phyloP scores from a whole-genome alignment of 352 stramenopile species.

The Pythium pectinolyticum region DNA sequence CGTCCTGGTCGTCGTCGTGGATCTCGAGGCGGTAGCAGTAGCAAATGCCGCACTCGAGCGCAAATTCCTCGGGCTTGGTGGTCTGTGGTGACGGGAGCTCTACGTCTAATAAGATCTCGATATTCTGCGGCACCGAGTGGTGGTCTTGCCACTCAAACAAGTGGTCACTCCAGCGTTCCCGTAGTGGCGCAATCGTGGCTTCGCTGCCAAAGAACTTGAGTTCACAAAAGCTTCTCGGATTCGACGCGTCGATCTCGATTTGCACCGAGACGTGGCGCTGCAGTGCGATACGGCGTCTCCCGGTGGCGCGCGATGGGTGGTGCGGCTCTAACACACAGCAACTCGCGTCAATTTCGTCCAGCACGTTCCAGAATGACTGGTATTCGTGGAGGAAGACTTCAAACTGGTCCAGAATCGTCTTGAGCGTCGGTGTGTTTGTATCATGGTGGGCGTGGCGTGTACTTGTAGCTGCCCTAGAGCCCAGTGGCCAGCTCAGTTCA shows the following conservation, averaged over 20 bases:
- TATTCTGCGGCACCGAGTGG: slow-evolving; percentile 56
- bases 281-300: slow-evolving; percentile 60
- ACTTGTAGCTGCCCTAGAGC: background rate
- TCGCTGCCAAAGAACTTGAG: slow-evolving; percentile 81
- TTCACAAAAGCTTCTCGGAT: slow-evolving; percentile 50
- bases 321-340: slow-evolving; percentile 81
- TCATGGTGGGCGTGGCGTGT: too few relatives aligned
- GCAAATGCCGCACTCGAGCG: slow-evolving; percentile 88
- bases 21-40: slow-evolving; percentile 79
- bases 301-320: slow-evolving; percentile 60
- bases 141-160: slow-evolving; percentile 63
- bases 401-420: slow-evolving; percentile 46
- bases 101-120: slow-evolving; percentile 60
- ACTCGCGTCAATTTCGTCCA: slow-evolving; percentile 71
- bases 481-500: slow-evolving; percentile 35
- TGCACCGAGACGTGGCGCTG: slow-evolving; percentile 72
- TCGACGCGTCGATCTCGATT: slow-evolving; percentile 54
- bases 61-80: slow-evolving; percentile 62
- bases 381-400: slow-evolving; percentile 54
- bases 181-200: slow-evolving; percentile 42
- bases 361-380: slow-evolving; percentile 76
- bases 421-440: slow-evolving; percentile 15
- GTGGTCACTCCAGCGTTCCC: slow-evolving; percentile 58
- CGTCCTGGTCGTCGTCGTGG: slow-evolving; percentile 19
- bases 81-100: slow-evolving; percentile 59